phyloP scores from a whole-genome alignment of 2,329 filamentous ascomycete species.

The Venturia pyrina region DNA sequence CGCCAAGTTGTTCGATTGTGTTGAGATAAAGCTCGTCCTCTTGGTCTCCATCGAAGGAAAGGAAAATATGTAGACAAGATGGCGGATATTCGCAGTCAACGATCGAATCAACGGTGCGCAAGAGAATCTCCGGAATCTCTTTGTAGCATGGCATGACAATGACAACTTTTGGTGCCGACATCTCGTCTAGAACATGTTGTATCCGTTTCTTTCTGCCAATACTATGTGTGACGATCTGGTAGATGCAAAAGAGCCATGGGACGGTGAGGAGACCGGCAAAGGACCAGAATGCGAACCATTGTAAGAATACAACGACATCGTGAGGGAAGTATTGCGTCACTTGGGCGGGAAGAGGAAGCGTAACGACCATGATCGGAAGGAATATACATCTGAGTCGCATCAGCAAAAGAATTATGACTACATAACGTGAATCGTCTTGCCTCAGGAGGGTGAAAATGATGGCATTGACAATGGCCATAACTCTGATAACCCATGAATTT shows the following conservation, averaged over 20 bases:
- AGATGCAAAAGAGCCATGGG: conserved; percentile 89
- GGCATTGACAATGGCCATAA: conserved; percentile 68
- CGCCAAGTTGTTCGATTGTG: conserved; percentile 75
- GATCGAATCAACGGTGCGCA: conserved; percentile 82
- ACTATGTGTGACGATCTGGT: conserved; percentile 79
- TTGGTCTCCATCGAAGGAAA: conserved; percentile 87
- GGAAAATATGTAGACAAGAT: conserved; percentile 85
- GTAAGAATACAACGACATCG: conserved; percentile 59
- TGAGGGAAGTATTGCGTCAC: conserved; percentile 64
- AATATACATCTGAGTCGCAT: conserved; percentile 58
- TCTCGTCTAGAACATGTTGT: conserved; percentile 73
- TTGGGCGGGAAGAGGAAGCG: conserved; percentile 66
- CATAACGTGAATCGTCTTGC: conserved; percentile 38
- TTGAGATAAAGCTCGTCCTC: conserved; percentile 83
- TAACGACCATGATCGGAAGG: conserved; percentile 88
- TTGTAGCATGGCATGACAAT: conserved; percentile 97
- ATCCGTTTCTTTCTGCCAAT: conserved; percentile 73
- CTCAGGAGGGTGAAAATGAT: conserved; percentile 64
- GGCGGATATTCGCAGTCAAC: conserved; percentile 90
- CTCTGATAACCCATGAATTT: conserved; percentile 71
- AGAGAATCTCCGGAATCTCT: conserved; percentile 72
- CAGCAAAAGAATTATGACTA: conserved; percentile 15
- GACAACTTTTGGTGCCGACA: conserved; percentile 83
- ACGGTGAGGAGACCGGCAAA: conserved; percentile 78
- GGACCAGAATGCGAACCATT: conserved; percentile 94